Evolutionary conservation across 2,329 filamentous ascomycete genomes (phyloP), one percentile per base, ranked within the genome.

Genomic region (Lachnellula occidentalis): DNA sequence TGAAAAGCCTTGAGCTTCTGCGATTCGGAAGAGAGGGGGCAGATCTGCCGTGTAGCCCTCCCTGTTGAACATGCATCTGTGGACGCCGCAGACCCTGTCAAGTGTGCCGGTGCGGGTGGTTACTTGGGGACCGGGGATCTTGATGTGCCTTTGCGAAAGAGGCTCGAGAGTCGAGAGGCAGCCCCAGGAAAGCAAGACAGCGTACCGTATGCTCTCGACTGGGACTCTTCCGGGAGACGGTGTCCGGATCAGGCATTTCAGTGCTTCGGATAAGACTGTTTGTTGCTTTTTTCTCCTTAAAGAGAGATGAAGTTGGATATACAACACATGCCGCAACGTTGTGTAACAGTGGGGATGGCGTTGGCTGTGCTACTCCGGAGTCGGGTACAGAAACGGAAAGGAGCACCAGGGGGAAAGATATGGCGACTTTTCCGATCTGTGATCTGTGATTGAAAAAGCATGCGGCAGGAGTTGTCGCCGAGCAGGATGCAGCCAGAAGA

Each of bases 41-140:
- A 56, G 54, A 53, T 53, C 50, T 56, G 54, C 47, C 50, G 54
- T 48, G 46, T 43, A 52, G 46, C 54, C 50, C 47, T 52, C 54
- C 50, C 47, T 52, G 45, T 37, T 34, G 41, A 45, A 14, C 39
- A 46, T 50, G 50, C 45, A n/a, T 45, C 27, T 31, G 27, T 48
- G 48, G 37, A 43, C 17, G 21, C 24, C 42, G 15, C 42, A 45
- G 50, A 55, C 53, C 27, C 27, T 31, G 27, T 31, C 27, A 12
- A 31, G 27, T 11, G 27, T 31, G 9, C 9, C 8, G n/a, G n/a
- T n/a, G n/a, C n/a, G n/a, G n/a, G n/a, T n/a, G n/a, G n/a, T n/a
- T n/a, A n/a, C n/a, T n/a, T n/a, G n/a, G n/a, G n/a, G n/a, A n/a
- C n/a, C n/a, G 7, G 8, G 27, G 7, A 8, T 31, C 9, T 9